Evolutionary conservation across 148 eudicot species (phyloP), one percentile per base, ranked within the genome.

Genomic region (Beta vulgaris): DNA sequence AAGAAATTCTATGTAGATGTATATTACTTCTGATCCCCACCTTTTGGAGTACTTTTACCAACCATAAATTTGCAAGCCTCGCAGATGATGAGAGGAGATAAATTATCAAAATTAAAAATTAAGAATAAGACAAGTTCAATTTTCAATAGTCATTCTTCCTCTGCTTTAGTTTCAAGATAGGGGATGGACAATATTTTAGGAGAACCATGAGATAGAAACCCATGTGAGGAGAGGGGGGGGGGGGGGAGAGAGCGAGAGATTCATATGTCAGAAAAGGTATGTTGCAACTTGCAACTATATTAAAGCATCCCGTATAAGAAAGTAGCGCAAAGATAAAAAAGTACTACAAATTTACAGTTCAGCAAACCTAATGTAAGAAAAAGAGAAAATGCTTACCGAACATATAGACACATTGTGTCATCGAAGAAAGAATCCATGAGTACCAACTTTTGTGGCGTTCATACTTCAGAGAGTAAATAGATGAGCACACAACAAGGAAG

Each of bases 371-470:
- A 32, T 14, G 57, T 6, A 54, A 55, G n/a, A 18, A 37, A 39
- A 74, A 29, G 32, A 68, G 63, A 53, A 10, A 69, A 60, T 42
- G 68, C 92, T 87, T 82, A 94, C 98, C 98, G 74, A 94, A 94
- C 98, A 94, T 94, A 75, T 94, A 94, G 72, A 95, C 98, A 77
- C 98, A 95, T 80, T 96, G 95, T 43, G 98, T 95, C 75, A 95
- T 81, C 53, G 98, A 95, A 72, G 97, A 89, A 59, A 95, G 97
- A 71, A 95, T 90, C 96, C 96, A 95, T 13, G 98, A 95, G 78
- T 95, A 94, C 98, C 98, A 94, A 79, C 97, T 94, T 88, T 80
- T 92, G 84, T 94, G 97, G 75, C 89, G 96, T 71, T 94, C 97
- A 36, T 94, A 94, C 93, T 59, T 94, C 57, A 94, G 84, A 69